Percentiles rank a stretch among this genome's conserved stretches.
Evolutionary conservation across 1,284 basidiomycete species (phyloP).

Genomic region (Puccinia coronata): DNA sequence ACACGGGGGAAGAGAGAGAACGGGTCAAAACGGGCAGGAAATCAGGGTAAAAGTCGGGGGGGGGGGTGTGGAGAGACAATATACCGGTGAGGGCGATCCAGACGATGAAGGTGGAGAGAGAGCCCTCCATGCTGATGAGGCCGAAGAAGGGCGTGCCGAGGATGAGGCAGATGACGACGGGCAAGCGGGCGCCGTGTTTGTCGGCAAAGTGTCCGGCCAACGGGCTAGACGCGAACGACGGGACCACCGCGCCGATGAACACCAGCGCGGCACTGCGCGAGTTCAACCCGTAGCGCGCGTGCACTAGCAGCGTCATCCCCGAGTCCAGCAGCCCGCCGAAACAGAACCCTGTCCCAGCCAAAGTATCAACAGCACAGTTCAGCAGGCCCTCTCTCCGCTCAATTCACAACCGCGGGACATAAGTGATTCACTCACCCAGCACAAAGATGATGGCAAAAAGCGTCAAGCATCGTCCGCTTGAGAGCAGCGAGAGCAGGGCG

Average conservation of each 20-base stretch:
- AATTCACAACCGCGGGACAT: too few species aligned
- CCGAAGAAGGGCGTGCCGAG: constrained; percentile 32
- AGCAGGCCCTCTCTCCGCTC: too few species aligned
- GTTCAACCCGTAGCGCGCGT: constrained; percentile 21
- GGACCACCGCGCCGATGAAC: constrained; percentile 30
- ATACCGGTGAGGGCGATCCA: constrained; percentile 29
- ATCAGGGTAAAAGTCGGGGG: background rate
- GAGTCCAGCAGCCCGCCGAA: constrained; percentile 37
- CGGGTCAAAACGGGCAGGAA: too few species aligned
- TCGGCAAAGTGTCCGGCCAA: constrained; percentile 33
- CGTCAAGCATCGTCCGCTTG: constrained; percentile 23
- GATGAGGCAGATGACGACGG: constrained; percentile 14
- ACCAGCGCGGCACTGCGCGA: constrained; percentile 24
- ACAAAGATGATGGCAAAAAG: constrained; percentile 37
- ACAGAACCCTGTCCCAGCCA: constrained; percentile 42
- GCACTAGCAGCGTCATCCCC: constrained; percentile 31
- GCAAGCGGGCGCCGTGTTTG: constrained; percentile 22
- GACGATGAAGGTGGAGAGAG: constrained; percentile 33
- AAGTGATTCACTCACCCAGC: constrained; percentile 3
- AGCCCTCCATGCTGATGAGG: constrained; percentile 18
- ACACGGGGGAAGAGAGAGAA: background rate
- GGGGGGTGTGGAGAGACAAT: background rate
- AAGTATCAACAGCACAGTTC: background rate
- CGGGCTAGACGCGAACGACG: constrained; percentile 35
- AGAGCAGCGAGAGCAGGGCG: constrained; percentile 11